phyloP scores from a whole-genome alignment of 2,329 filamentous ascomycete species.

The Microdochium trichocladiopsis region DNA sequence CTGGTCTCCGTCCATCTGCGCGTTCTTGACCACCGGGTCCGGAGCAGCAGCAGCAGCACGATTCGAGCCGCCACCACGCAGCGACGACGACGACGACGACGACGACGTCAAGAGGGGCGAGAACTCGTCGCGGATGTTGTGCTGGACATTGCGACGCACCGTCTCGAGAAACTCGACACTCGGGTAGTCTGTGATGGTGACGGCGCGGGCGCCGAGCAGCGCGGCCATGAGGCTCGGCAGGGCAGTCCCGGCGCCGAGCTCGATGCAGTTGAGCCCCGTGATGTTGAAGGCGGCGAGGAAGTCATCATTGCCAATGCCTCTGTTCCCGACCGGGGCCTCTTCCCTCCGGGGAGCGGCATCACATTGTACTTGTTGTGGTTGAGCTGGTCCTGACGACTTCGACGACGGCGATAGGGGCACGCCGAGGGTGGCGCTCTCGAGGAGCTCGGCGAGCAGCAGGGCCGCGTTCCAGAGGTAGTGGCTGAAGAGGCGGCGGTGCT shows the following conservation, averaged over 20 bases:
- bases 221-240: constrained; percentile 43
- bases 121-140: constrained; percentile 34
- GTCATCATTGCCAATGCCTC: neutral
- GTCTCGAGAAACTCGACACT: constrained; percentile 50
- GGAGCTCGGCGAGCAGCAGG: constrained; percentile 45
- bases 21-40: too few species aligned
- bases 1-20: too few species aligned
- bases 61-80: too few species aligned
- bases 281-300: constrained; percentile 34
- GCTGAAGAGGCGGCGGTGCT: constrained; percentile 55
- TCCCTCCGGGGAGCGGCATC: too few species aligned
- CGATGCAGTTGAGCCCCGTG: constrained; percentile 44
- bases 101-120: constrained; percentile 25
- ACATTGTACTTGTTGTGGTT: too few species aligned
- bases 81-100: too few species aligned
- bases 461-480: constrained; percentile 70
- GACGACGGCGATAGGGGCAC: too few species aligned
- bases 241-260: constrained; percentile 61
- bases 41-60: too few species aligned
- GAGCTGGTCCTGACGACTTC: too few species aligned
- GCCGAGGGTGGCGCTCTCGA: constrained; percentile 40
- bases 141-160: constrained; percentile 47
- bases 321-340: too few species aligned
- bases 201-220: constrained; percentile 37
- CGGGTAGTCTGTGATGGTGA: constrained; percentile 63